phyloP scores from a whole-genome alignment of 306 rosid genomes.

The Senna tora region DNA sequence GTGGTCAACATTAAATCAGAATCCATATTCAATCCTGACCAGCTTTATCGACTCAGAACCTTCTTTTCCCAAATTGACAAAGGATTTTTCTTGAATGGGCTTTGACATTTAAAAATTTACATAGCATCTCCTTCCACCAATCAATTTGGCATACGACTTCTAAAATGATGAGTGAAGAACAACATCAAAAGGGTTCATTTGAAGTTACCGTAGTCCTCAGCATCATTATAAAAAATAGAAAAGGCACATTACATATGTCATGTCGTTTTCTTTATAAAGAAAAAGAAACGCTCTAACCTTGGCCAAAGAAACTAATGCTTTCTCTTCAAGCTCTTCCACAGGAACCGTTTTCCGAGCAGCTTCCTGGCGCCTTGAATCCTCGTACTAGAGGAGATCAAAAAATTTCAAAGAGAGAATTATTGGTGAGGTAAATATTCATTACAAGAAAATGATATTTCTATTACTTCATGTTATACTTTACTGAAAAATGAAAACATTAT shows the following conservation, averaged over 20 bases:
- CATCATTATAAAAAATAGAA: neutral
- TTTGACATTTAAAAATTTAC: neutral
- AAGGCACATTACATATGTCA: constrained; percentile 3
- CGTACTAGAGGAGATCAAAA: constrained; percentile 62
- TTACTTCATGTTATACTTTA: constrained; percentile 1
- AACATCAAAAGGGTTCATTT: constrained; percentile 3
- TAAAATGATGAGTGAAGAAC: neutral
- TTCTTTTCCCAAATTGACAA: neutral
- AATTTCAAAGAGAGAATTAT: constrained; percentile 30
- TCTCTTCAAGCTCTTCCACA: constrained; percentile 84
- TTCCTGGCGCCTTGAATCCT: constrained; percentile 70
- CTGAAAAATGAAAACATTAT: constrained; percentile 1
- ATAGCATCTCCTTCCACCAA: constrained; percentile 1
- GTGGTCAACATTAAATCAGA: neutral
- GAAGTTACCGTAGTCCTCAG: neutral
- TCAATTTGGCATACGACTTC: neutral
- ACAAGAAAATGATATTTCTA: constrained; percentile 21
- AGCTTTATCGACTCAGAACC: neutral
- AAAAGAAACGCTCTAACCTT: constrained; percentile 56
- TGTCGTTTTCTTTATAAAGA: constrained; percentile 17
- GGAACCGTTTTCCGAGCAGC: constrained; percentile 86
- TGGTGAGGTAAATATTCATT: constrained; percentile 10
- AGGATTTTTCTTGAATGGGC: neutral
- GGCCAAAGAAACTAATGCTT: constrained; percentile 82
- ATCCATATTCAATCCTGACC: neutral